Conservation (phyloP, 306 rosid species). For the Dalbergia cochinchinensis region DNA sequence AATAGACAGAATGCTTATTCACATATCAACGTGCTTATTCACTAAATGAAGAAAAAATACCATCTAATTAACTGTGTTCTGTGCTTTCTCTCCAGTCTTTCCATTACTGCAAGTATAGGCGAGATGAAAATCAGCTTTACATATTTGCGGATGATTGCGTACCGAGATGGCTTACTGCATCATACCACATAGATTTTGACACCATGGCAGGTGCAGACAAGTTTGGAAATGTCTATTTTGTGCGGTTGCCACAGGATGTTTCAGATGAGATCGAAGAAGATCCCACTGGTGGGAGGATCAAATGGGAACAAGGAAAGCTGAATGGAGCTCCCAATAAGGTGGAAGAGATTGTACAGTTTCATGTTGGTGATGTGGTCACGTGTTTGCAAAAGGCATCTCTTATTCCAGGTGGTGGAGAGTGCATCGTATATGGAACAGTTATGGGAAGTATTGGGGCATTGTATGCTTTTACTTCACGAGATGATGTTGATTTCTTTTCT, state of each 20-base stretch:
- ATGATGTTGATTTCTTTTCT: constrained; percentile 96
- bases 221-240: constrained; percentile 93
- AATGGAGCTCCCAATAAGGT: constrained; percentile 98
- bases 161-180: constrained; percentile 97
- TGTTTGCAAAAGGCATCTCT: constrained; percentile 96
- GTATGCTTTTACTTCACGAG: constrained; percentile 95
- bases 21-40: constrained; percentile 11
- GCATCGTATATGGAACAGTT: constrained; percentile 87
- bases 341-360: constrained; percentile 94
- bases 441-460: constrained; percentile 99
- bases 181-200: constrained; percentile 94
- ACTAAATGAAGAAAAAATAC: not conserved
- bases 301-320: constrained; percentile 97
- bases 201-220: constrained; percentile 99
- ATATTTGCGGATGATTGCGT: constrained; percentile 96
- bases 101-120: constrained; percentile 97
- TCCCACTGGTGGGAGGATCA: constrained; percentile 97
- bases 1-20: constrained; percentile 14
- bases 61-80: constrained; percentile 35
- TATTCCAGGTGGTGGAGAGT: constrained; percentile 96
- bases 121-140: constrained; percentile 94
- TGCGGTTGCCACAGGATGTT: constrained; percentile 89
- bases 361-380: constrained; percentile 84
- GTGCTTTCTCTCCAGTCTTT: constrained; percentile 76
- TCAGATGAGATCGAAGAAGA: constrained; percentile 99